A percentile compares a stretch with the other conserved stretches of the same genome.
These are phyloP conservation scores for Parathielavia appendiculata DNA, from an alignment of 495 filamentous ascomycete genomes.

Conservation along the genomic window DNA sequence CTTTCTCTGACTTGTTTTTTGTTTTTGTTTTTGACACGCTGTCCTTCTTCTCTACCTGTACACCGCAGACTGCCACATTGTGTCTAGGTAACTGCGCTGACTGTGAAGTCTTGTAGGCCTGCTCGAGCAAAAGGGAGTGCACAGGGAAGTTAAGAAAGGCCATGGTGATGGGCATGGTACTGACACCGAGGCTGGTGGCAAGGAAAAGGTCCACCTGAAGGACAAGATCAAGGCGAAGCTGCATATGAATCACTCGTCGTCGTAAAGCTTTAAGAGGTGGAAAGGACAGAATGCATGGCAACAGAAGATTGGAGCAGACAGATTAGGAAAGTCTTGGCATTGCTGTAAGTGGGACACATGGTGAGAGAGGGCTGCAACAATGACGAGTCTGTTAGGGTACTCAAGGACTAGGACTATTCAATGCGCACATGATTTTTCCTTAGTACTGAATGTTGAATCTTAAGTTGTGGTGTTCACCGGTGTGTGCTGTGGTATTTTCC, in stretches of 20 bases:
- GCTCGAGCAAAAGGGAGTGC: slow-evolving; percentile 41
- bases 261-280: background rate
- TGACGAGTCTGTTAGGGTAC: background rate
- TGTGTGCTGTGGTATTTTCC: too few species aligned
- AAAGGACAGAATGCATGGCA: background rate
- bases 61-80: background rate
- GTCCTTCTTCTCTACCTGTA: background rate
- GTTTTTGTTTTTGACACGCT: background rate
- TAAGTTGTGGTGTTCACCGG: too few species aligned
- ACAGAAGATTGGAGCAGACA: background rate
- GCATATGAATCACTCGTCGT: slow-evolving; percentile 24
- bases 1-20: background rate
- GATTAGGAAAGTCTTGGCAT: slow-evolving; percentile 10
- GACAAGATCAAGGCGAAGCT: slow-evolving; percentile 48
- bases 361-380: background rate
- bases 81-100: too few species aligned
- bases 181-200: background rate
- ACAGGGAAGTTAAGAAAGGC: background rate
- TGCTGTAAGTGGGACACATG: background rate
- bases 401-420: background rate
- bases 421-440: too few species aligned
- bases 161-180: background rate
- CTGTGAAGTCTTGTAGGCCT: slow-evolving; percentile 32
- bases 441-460: too few species aligned
- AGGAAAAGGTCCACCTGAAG: slow-evolving; percentile 36